These are phyloP conservation scores for Amaranthus palmeri DNA, from an alignment of 148 eudicot genomes.

Conservation along the genomic window DNA sequence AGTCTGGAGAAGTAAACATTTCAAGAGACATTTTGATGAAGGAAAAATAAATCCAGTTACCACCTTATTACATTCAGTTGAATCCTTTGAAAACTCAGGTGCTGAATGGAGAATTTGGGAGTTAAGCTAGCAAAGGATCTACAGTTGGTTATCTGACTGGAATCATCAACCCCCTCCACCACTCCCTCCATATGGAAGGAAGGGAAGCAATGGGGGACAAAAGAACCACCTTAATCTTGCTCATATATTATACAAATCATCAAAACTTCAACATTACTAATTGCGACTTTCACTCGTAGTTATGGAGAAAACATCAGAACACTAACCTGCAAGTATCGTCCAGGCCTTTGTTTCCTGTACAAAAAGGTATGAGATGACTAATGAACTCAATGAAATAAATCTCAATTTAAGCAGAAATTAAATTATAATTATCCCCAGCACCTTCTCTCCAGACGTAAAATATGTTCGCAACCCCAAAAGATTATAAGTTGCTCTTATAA, in stretches of 20 bases:
- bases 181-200: too few relatives aligned
- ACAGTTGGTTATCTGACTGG: neutral
- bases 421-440: slow-evolving; percentile 21
- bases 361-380: neutral
- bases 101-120: neutral
- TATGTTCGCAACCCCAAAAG: slow-evolving; percentile 91
- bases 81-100: neutral
- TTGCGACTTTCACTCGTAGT: neutral
- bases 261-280: neutral
- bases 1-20: neutral
- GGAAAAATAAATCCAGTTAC: neutral
- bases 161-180: neutral
- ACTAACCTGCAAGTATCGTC: slow-evolving; percentile 88
- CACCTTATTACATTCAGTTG: neutral
- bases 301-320: neutral
- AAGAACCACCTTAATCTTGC: neutral
- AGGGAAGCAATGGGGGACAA: too few relatives aligned
- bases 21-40: neutral
- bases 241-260: neutral
- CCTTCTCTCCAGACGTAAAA: slow-evolving; percentile 99
- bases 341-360: slow-evolving; percentile 96
- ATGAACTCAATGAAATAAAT: neutral
- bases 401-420: neutral
- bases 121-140: neutral
- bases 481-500: slow-evolving; percentile 78